Base-by-base conservation (phyloP, 2,329 filamentous ascomycete genomes). In the Pseudomassariella vexata region DNA sequence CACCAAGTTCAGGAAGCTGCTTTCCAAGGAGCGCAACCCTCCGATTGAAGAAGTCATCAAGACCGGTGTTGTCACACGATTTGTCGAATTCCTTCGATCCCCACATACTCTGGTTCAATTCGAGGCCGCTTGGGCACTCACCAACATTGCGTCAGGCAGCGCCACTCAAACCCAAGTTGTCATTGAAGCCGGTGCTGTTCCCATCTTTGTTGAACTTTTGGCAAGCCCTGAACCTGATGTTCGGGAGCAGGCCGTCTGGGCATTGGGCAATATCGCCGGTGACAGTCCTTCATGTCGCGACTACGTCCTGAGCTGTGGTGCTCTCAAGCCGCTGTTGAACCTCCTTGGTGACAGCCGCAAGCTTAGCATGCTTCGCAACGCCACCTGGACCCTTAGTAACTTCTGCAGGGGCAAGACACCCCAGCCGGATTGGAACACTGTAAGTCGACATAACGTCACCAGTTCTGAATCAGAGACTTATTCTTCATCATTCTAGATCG, bases 331-430 rank as follows among this genome's bases (percentile, higher is more conserved):
- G 32, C 75, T 98, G 36, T 77, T 98, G 36, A 78, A 79, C 53
- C 76, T 98, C 26, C 79, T 98, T 36, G 90, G 90, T 34, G 92
- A 98, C 62, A 95, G 92, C 69, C 88, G 92, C 55, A 98, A 98
- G 74, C 72, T 98, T 37, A 96, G 89, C 75, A 98, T 98, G 92
- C 81, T 98, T 32, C 79, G 92, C 48, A 98, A 98, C 59, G 92
- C 92, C 21, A 98, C 92, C 16, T 98, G 92, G 92, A 98, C 92
- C 26, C 70, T 98, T 36, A 96, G 92, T 76, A 98, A 98, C 73
- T 98, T 98, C 69, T 98, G 92, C 70, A 87, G 92, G 72, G 92
- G 92, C 66, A 98, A 98, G 78, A 95, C 90, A 7, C 92, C 92
- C 31, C 92, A 98, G 68, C 92, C 92, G 28, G 92, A 98, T 59